Evolutionary conservation across 2,329 filamentous ascomycete species (phyloP), one percentile per base, ranked within the genome.

Genomic region (Trichoderma sp.): DNA sequence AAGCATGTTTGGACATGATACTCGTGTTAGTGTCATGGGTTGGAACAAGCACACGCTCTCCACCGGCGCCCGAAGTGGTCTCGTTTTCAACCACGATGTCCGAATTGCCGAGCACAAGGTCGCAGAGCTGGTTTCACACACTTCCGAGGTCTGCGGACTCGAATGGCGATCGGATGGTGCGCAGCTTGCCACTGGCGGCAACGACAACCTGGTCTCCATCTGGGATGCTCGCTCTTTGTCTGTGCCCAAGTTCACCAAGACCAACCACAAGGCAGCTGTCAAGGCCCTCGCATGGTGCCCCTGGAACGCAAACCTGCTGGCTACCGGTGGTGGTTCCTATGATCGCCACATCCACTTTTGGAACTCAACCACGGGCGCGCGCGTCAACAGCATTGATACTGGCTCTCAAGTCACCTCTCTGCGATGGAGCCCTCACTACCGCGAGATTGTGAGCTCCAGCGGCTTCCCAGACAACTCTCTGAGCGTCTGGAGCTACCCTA

Each of bases 341-440:
- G 96, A 99, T 81, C 93, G 94, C 77, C 93, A 98, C 84, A 99
- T 99, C 82, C 96, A 99, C 87, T 99, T 99, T 89, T 99, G 96
- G 96, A 99, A 99, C 88, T 97, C 95, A 61, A 98, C 96, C 26
- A 97, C 95, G 5, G 96, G 96, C 73, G 95, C 96, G 68, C 93
- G 96, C 77, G 95, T 97, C 85, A 99, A 99, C 91, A 97, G 94
- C 88, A 98, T 99, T 82, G 95, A 98, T 82, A 98, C 96, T 53
- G 96, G 96, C 73, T 97, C 94, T 61, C 96, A 99, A 83, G 97
- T 99, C 71, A 99, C 96, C 76, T 96, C 93, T 77, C 89, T 99
- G 71, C 92, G 94, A 78, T 99, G 96, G 96, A 97, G 93, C 87
- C 94, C 94, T 74, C 92, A 94, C 83, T 97, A 98, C 88, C 95